Conservation (phyloP, 2,329 filamentous ascomycete species). For the Colletotrichum magnum region DNA sequence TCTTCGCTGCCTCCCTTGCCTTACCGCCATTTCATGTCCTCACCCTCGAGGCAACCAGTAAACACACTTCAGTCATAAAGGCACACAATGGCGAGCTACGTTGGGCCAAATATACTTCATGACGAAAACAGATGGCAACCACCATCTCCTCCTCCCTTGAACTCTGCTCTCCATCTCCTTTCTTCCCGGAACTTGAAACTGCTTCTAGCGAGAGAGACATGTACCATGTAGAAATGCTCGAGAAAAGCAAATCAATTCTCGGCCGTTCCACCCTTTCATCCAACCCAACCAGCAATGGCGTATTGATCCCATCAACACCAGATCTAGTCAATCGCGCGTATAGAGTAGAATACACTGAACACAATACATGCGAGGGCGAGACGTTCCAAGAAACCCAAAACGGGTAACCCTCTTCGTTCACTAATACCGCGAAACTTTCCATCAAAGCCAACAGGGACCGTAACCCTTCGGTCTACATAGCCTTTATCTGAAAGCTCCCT, state of each 20-base stretch:
- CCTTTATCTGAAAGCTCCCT: neutral
- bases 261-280: neutral
- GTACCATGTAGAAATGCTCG: neutral
- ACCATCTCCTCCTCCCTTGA: constrained; percentile 6
- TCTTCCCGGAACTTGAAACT: neutral
- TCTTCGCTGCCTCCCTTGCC: neutral
- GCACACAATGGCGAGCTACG: neutral
- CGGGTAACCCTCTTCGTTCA: neutral
- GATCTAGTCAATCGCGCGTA: no score
- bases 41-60: neutral
- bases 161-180: neutral
- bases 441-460: neutral
- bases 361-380: neutral
- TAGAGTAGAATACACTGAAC: no score
- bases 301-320: no score
- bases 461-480: neutral
- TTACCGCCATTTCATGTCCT: no score
- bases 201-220: neutral
- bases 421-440: neutral
- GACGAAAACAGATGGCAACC: neutral
- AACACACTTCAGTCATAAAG: neutral
- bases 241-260: constrained; percentile 14
- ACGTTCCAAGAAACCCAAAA: constrained; percentile 1
- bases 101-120: neutral
- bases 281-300: neutral